Conservation (phyloP, 192 early-diverging fungal species). For the Rhizophagus sp. region DNA sequence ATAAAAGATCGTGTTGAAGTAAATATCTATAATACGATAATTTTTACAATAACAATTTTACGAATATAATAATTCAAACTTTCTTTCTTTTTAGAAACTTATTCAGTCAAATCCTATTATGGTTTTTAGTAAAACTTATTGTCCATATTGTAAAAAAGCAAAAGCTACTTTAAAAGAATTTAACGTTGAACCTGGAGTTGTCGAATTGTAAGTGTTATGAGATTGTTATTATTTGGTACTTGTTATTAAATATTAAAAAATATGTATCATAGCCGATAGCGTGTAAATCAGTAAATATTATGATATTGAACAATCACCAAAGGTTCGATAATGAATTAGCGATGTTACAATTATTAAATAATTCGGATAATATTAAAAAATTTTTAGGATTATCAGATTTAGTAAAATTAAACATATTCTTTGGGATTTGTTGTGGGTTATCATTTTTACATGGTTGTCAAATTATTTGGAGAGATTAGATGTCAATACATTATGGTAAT, state of each 20-base stretch:
- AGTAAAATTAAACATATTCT: neutral
- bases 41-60: too few relatives aligned
- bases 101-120: neutral
- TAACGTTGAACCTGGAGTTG: neutral
- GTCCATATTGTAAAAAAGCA: slow-evolving; percentile 13
- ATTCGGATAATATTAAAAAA: slow-evolving; percentile 8
- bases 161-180: neutral
- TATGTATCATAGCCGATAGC: neutral
- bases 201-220: neutral
- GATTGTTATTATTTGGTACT: too few relatives aligned
- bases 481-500: slow-evolving; percentile 24
- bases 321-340: slow-evolving; percentile 16
- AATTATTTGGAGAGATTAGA: slow-evolving; percentile 11
- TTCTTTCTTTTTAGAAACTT: neutral
- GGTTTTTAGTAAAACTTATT: neutral
- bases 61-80: neutral
- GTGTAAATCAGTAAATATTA: slow-evolving; percentile 23
- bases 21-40: too few relatives aligned
- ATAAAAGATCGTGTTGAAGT: too few relatives aligned
- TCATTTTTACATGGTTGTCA: slow-evolving; percentile 1
- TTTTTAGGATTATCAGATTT: slow-evolving; percentile 19
- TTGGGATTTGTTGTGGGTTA: slow-evolving; percentile 14
- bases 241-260: too few relatives aligned
- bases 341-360: neutral
- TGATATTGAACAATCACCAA: slow-evolving; percentile 4